phyloP scores from a whole-genome alignment of 345 rosid species.

The Angophora floribunda region DNA sequence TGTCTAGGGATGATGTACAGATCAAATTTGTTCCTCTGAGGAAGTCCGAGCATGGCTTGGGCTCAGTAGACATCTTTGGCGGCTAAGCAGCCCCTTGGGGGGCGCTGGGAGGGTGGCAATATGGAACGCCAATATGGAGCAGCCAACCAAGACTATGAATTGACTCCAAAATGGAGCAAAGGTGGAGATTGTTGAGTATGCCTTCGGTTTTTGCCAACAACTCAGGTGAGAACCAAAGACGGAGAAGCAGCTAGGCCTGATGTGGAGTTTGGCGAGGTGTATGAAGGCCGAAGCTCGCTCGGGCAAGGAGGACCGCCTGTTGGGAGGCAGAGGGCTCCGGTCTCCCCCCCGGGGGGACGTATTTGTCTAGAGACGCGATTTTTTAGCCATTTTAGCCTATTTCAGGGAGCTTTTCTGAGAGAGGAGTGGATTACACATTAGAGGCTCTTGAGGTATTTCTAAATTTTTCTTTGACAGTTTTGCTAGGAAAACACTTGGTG shows the following conservation, averaged over 20 bases:
- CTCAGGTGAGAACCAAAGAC: not conserved
- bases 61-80: not conserved
- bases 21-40: not conserved
- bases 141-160: not conserved
- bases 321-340: too few relatives aligned
- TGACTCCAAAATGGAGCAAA: not conserved
- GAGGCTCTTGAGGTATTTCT: too few relatives aligned
- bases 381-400: too few relatives aligned
- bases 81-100: not conserved
- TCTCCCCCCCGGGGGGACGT: too few relatives aligned
- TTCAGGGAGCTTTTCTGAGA: too few relatives aligned
- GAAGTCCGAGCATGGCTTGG: not conserved
- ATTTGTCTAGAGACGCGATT: too few relatives aligned
- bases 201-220: not conserved
- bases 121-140: not conserved
- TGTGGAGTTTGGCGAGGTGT: too few relatives aligned
- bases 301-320: too few relatives aligned
- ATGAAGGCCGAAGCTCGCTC: too few relatives aligned
- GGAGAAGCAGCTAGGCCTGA: not conserved
- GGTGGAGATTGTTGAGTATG: not conserved
- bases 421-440: too few relatives aligned
- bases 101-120: not conserved
- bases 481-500: too few relatives aligned
- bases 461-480: too few relatives aligned
- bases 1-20: not conserved